Percentiles rank a stretch among this genome's conserved stretches.
Conservation (phyloP, 768 basidiomycete genomes). For the Hirschioporus abietinus region DNA sequence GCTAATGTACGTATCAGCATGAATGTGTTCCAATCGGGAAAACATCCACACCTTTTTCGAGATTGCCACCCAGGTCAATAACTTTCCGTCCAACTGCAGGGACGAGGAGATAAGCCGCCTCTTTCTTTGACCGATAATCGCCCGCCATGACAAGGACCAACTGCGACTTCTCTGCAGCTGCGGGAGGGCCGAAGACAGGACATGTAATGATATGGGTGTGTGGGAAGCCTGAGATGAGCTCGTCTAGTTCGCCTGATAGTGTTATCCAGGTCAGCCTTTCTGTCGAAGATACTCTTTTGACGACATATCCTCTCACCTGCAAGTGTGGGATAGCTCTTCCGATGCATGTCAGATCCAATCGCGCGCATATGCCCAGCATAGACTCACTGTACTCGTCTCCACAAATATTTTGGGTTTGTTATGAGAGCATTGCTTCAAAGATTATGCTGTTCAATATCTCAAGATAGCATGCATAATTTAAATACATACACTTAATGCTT, state of each 20-base stretch:
- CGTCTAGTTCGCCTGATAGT: conserved; percentile 60
- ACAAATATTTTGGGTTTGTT: conserved; percentile 68
- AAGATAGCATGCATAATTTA: conserved; percentile 8
- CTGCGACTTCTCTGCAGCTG: conserved; percentile 56
- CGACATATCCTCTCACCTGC: conserved; percentile 30
- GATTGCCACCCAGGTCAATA: conserved; percentile 77
- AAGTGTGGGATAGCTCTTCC: conserved; percentile 50
- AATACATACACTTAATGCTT: conserved; percentile 47
- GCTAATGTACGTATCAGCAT: conserved; percentile 33
- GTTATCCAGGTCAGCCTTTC: neutral
- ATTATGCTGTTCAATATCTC: conserved; percentile 27
- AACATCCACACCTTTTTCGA: conserved; percentile 61
- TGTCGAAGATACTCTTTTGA: neutral
- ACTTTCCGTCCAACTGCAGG: conserved; percentile 76
- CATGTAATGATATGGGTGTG: conserved; percentile 64
- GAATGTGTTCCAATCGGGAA: conserved; percentile 4
- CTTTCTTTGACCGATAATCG: conserved; percentile 76
- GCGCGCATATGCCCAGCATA: neutral
- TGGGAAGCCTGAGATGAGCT: conserved; percentile 50
- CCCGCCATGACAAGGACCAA: conserved; percentile 77
- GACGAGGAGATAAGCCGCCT: conserved; percentile 69
- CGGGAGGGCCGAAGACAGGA: conserved; percentile 74
- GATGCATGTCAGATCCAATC: neutral
- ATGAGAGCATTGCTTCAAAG: conserved; percentile 28
- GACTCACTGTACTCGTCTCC: conserved; percentile 74